Base-by-base conservation (phyloP, 2,329 filamentous ascomycete species). In the Dissoconium aciculare region DNA sequence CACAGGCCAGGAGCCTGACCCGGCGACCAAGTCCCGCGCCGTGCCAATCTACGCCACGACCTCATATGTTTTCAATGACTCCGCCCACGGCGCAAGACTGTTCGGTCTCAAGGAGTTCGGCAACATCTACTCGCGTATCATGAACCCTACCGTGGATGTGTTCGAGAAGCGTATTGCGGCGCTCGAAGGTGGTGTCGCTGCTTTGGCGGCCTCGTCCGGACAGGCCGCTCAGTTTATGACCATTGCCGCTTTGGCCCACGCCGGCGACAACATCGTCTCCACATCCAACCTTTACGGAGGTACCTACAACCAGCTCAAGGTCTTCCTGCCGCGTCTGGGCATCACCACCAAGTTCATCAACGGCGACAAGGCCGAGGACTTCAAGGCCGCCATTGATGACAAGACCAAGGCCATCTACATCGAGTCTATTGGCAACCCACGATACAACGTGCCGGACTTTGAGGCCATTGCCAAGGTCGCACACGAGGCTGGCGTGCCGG, bases 221-320 rank as follows among this genome's bases (percentile, higher is more conserved):
- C 84, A 93, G 58, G 72, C 81, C 3, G 87, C 87, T 2, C 85
- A 94, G 53, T 93, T 94, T 64, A 85, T 94, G 66, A 66, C 83
- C 33, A 76, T 94, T 48, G 67, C 73, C 14, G 75, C 84, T 5
- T 74, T 95, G n/a, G 83, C 83, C 4, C 74, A 82, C 38, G 69
- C 74, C 0, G 87, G 87, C 28, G 85, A 94, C 64, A 94, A 94
- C 64, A 92, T 94, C 45, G 71, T 94, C 30, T 78, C 82, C 9
- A 93, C 87, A 5, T 76, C 77, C 30, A 92, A 91, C 59, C 64
- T 94, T 34, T 93, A 94, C 59, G 85, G 85, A 42, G 85, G 85
- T 54, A 94, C 87, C 11, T 94, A 93, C 66, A 94, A 95, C 62
- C 87, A 94, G 63, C 74, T 94, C 62, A 94, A 94, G 62, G 84